These are phyloP conservation scores for Austroboletus niveus DNA, from an alignment of 1,284 basidiomycete genomes.

Conservation along the genomic window DNA sequence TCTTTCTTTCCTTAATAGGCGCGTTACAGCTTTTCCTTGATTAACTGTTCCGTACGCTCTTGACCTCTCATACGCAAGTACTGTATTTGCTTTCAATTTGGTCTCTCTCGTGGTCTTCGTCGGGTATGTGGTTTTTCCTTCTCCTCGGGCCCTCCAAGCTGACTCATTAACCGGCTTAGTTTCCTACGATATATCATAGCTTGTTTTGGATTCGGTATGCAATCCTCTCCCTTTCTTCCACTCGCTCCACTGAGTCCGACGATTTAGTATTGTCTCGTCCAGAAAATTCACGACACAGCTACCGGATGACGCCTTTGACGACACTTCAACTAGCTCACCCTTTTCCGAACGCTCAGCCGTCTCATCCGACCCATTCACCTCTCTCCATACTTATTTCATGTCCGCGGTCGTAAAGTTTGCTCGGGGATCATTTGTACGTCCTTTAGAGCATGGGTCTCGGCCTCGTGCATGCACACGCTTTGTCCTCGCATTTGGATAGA, in stretches of 20 bases:
- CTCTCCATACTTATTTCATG: not conserved
- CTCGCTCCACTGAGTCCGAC: not conserved
- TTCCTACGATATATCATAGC: not conserved
- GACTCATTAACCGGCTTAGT: too few relatives aligned
- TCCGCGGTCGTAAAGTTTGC: slow-evolving; percentile 11
- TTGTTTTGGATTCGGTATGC: not conserved
- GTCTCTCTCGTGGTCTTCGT: not conserved
- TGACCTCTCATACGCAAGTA: too few relatives aligned
- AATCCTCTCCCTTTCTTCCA: not conserved
- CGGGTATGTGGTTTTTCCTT: too few relatives aligned
- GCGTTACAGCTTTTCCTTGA: too few relatives aligned
- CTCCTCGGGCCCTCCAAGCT: too few relatives aligned
- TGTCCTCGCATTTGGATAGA: not conserved
- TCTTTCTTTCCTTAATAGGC: not conserved
- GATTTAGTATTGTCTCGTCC: slow-evolving; percentile 1
- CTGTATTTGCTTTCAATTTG: too few relatives aligned
- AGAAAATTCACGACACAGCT: slow-evolving; percentile 14
- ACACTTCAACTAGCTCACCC: slow-evolving; percentile 15
- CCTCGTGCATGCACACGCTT: not conserved
- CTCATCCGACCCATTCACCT: not conserved
- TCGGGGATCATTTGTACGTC: slow-evolving; percentile 6
- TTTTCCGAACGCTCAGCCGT: slow-evolving; percentile 7
- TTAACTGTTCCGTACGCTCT: too few relatives aligned
- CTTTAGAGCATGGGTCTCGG: not conserved
- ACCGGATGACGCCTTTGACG: slow-evolving; percentile 10